Evolutionary conservation across 164 flowering plant genomes (phyloP).

Genomic region (Stephania yunnanensis): DNA sequence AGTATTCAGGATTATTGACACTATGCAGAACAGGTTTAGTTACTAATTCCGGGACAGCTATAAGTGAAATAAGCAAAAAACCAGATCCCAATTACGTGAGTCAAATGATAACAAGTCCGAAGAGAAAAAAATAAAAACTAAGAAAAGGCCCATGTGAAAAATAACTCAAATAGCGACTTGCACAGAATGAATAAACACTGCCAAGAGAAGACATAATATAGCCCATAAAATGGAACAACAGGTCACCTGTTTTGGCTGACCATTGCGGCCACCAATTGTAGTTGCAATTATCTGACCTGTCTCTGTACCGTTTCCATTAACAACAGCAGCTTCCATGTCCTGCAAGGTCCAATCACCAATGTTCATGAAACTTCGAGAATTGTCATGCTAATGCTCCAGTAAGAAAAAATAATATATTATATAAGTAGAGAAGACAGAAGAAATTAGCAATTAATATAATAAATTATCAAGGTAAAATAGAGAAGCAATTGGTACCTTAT

Average conservation of each 20-base stretch:
- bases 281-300: constrained; percentile 70
- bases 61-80: not conserved
- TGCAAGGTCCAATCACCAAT: constrained; percentile 17
- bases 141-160: not conserved
- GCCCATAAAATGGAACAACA: not conserved
- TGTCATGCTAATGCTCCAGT: not conserved
- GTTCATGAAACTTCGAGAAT: not conserved
- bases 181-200: not conserved
- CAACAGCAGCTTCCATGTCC: constrained; percentile 57
- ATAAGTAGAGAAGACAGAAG: not conserved
- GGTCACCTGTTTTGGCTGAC: constrained; percentile 74
- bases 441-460: not conserved
- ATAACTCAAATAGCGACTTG: not conserved
- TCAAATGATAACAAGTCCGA: not conserved
- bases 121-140: not conserved
- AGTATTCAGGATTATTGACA: not conserved
- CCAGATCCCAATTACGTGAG: not conserved
- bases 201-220: not conserved
- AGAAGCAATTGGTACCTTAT: constrained; percentile 35
- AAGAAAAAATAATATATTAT: not conserved
- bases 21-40: not conserved
- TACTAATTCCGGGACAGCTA: not conserved
- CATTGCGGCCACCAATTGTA: constrained; percentile 70
- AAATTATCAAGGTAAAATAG: not conserved
- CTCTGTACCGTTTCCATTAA: constrained; percentile 77